A percentile compares a stretch with the other conserved stretches of the same genome.
These are phyloP conservation scores for Coemansia furcata DNA, from an alignment of 192 early-diverging fungal genomes.

Conservation along the genomic window DNA sequence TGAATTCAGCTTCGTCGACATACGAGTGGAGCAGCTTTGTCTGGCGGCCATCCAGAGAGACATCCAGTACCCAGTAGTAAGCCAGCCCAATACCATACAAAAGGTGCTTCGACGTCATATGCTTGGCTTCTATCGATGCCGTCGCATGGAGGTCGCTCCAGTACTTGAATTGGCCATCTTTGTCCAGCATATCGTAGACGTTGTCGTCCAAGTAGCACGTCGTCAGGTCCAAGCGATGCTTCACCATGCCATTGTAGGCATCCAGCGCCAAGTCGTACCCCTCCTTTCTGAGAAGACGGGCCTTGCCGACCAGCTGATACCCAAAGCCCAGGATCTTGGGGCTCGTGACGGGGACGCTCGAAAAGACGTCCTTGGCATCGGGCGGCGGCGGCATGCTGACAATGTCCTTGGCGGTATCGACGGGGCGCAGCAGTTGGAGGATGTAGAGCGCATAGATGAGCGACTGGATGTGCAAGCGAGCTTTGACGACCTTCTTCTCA, in stretches of 20 bases:
- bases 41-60: slow-evolving; percentile 5
- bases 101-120: slow-evolving; percentile 2
- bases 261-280: slow-evolving; percentile 12
- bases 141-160: slow-evolving; percentile 17
- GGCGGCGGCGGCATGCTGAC: slow-evolving; percentile 14
- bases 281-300: slow-evolving; percentile 19
- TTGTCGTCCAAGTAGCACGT: slow-evolving; percentile 17
- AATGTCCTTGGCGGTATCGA: slow-evolving; percentile 14
- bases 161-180: slow-evolving; percentile 12
- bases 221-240: not conserved
- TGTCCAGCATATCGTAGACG: slow-evolving; percentile 18
- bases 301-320: slow-evolving; percentile 37
- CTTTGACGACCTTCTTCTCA: not conserved
- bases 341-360: not conserved
- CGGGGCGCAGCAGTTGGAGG: slow-evolving; percentile 36
- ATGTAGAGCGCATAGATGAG: slow-evolving; percentile 17
- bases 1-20: not conserved
- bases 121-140: not conserved
- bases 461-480: slow-evolving; percentile 21
- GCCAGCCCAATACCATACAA: slow-evolving; percentile 22
- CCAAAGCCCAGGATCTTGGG: slow-evolving; percentile 9
- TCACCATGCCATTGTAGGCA: not conserved
- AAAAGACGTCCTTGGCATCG: slow-evolving; percentile 22
- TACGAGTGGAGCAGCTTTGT: slow-evolving; percentile 7
- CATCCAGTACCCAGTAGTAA: slow-evolving; percentile 17